phyloP scores from a whole-genome alignment of 2,329 filamentous ascomycete species.

The Colletotrichum cereale region DNA sequence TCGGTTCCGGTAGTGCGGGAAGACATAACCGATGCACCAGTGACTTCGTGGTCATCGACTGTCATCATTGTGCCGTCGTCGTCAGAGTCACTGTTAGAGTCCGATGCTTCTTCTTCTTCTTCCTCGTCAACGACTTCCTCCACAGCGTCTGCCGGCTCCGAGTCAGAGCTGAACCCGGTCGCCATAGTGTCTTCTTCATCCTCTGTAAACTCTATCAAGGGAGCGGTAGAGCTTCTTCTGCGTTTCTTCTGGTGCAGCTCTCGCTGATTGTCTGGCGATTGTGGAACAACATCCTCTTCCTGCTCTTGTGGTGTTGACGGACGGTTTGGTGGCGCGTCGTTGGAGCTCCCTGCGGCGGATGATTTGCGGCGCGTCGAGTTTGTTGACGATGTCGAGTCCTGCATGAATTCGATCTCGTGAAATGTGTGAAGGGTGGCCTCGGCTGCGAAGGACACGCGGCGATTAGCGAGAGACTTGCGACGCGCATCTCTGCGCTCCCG shows the following conservation, averaged over 20 bases:
- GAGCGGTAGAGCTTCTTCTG: constrained; percentile 75
- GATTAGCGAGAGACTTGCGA: constrained; percentile 91
- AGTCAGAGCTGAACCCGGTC: constrained; percentile 81
- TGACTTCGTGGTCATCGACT: constrained; percentile 82
- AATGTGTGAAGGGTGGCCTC: constrained; percentile 98
- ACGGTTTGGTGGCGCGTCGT: constrained; percentile 56
- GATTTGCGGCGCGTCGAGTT: constrained; percentile 83
- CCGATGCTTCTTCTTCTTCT: constrained; percentile 54
- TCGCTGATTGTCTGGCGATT: constrained; percentile 74
- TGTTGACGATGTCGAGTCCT: constrained; percentile 86
- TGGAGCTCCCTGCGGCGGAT: constrained; percentile 55
- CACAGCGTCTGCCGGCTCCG: constrained; percentile 67
- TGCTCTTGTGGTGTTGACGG: constrained; percentile 74
- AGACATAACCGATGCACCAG: constrained; percentile 75
- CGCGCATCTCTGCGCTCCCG: constrained; percentile 86
- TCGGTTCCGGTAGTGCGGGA: constrained; percentile 65
- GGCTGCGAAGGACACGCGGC: constrained; percentile 95
- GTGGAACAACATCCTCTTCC: constrained; percentile 66
- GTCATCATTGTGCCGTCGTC: constrained; percentile 87
- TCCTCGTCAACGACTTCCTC: constrained; percentile 69
- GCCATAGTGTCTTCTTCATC: constrained; percentile 76
- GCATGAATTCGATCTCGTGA: constrained; percentile 90
- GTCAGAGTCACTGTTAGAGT: constrained; percentile 70
- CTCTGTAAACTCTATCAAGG: constrained; percentile 73
- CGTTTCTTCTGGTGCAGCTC: constrained; percentile 69